A percentile compares a stretch with the other conserved stretches of the same genome.
Evolutionary conservation across 352 stramenopile species (phyloP).

Genomic region (Blastocystis sp.): DNA sequence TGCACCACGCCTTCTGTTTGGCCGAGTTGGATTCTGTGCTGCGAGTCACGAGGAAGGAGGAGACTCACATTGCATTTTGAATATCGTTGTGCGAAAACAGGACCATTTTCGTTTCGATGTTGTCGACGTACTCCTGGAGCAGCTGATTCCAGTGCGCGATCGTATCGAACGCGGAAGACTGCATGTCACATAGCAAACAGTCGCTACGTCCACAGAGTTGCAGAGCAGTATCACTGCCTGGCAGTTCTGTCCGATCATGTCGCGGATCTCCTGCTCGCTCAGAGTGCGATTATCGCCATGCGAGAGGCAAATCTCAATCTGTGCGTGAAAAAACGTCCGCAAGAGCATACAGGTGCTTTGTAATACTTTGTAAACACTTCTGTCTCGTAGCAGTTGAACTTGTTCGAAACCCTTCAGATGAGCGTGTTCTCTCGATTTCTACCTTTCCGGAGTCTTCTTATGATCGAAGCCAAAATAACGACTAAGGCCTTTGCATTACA

Average conservation of each 20-base stretch:
- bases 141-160: not conserved
- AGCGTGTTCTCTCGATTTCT: not conserved
- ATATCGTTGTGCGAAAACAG: slow-evolving; percentile 32
- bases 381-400: not conserved
- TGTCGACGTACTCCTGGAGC: not conserved
- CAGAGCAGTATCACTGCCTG: slow-evolving; percentile 26
- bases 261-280: not conserved
- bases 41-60: not conserved
- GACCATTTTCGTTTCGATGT: slow-evolving; percentile 7
- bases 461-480: slow-evolving; percentile 54
- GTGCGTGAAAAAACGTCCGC: not conserved
- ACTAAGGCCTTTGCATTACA: slow-evolving; percentile 7
- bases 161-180: not conserved
- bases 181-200: not conserved
- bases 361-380: slow-evolving; percentile 51
- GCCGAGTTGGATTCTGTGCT: not conserved
- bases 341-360: not conserved
- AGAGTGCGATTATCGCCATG: not conserved
- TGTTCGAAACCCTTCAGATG: not conserved
- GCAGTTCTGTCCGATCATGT: not conserved
- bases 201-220: not conserved
- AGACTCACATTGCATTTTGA: not conserved
- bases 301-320: slow-evolving; percentile 29
- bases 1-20: not conserved
- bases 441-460: not conserved